Percentiles rank a stretch among this genome's conserved stretches.
Conservation (phyloP, 2,329 filamentous ascomycete genomes). For the Botrytis byssoidea region DNA sequence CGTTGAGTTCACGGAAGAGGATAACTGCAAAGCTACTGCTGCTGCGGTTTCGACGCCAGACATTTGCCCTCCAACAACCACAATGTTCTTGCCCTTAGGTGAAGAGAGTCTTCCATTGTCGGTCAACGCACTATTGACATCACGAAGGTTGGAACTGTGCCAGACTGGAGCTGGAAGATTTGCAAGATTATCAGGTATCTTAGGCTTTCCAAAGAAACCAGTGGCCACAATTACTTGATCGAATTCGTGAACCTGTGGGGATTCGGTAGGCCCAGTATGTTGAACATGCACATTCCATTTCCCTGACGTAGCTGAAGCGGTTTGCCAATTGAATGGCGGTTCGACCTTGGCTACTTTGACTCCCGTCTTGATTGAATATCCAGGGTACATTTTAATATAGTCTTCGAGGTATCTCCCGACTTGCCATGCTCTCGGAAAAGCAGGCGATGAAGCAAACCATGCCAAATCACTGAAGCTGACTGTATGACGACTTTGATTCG, state of each 20-base stretch:
- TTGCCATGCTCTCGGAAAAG: constrained; percentile 75
- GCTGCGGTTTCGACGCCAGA: constrained; percentile 77
- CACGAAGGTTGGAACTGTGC: constrained; percentile 67
- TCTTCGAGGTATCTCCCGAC: constrained; percentile 67
- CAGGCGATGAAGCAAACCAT: constrained; percentile 60
- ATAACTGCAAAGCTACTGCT: constrained; percentile 69
- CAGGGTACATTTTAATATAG: constrained; percentile 58
- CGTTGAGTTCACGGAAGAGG: constrained; percentile 58
- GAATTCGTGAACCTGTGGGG: constrained; percentile 45
- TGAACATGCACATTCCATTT: constrained; percentile 30
- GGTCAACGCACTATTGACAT: constrained; percentile 50
- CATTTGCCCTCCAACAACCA: constrained; percentile 79
- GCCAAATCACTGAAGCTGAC: constrained; percentile 70
- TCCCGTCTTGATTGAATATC: constrained; percentile 30
- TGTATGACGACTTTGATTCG: constrained; percentile 76
- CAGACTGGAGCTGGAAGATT: constrained; percentile 48
- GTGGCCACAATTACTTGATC: constrained; percentile 71
- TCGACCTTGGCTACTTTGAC: constrained; percentile 28
- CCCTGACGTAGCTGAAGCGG: not conserved
- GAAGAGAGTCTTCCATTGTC: constrained; percentile 35
- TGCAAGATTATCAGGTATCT: constrained; percentile 49
- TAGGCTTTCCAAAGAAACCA: constrained; percentile 70
- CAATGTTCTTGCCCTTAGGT: constrained; percentile 55
- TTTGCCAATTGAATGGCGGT: constrained; percentile 8
- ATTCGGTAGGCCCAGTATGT: not conserved